phyloP scores from a whole-genome alignment of 1,284 basidiomycete genomes.

The Anthracocystis walkeri region DNA sequence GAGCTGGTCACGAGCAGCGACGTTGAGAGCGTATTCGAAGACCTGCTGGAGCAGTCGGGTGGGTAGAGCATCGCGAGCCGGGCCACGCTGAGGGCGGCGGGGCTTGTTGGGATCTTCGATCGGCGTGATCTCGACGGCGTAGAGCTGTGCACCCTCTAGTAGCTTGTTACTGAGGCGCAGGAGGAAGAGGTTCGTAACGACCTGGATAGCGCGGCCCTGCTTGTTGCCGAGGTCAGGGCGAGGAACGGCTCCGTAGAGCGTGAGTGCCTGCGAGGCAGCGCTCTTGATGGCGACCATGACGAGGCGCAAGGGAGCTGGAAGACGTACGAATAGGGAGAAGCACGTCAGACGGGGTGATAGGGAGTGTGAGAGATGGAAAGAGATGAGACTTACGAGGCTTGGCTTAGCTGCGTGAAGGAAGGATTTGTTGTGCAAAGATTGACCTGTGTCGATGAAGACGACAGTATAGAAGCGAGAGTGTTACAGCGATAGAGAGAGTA shows the following conservation, averaged over 20 bases:
- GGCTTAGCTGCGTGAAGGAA: too few species aligned
- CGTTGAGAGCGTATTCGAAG: conserved; percentile 16
- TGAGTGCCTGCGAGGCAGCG: conserved; percentile 16
- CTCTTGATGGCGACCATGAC: conserved; percentile 20
- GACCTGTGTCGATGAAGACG: too few species aligned
- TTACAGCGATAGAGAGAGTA: too few species aligned
- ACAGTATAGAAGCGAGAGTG: too few species aligned
- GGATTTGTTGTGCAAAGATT: too few species aligned
- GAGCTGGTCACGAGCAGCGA: conserved; percentile 4
- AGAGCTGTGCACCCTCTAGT: conserved; percentile 23
- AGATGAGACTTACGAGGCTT: neutral
- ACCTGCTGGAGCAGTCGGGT: conserved; percentile 22
- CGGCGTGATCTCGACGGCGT: conserved; percentile 44
- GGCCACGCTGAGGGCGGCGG: neutral
- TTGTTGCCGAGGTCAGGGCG: conserved; percentile 54
- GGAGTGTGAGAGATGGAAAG: neutral
- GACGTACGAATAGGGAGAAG: neutral
- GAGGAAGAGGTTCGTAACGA: conserved; percentile 38
- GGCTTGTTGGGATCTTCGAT: conserved; percentile 18
- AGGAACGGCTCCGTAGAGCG: conserved; percentile 30
- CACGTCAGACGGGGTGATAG: neutral
- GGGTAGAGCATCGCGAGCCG: conserved; percentile 17
- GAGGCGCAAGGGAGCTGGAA: neutral
- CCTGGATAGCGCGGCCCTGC: conserved; percentile 29
- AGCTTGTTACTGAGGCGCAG: conserved; percentile 3